Conservation (phyloP, 768 basidiomycete species). For the Trametes cubensis region DNA sequence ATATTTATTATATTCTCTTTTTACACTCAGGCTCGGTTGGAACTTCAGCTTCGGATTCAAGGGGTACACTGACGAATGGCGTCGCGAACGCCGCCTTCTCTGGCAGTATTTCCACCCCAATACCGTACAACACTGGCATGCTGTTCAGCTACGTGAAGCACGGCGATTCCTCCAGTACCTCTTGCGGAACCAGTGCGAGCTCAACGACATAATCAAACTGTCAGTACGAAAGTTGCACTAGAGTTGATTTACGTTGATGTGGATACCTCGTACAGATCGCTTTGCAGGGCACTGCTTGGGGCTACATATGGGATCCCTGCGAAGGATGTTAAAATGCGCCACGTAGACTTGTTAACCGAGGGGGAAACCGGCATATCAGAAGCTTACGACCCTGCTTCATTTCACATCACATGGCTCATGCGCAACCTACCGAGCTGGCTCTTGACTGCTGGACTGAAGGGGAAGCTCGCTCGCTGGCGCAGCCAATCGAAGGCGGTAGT, state of each 20-base stretch:
- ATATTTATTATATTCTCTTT: neutral
- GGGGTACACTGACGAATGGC: slow-evolving; percentile 9
- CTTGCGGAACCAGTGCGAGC: neutral
- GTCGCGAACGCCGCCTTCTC: slow-evolving; percentile 11
- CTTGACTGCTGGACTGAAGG: slow-evolving; percentile 64
- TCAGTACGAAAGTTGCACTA: neutral
- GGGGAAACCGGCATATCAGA: neutral
- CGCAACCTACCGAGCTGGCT: slow-evolving; percentile 60
- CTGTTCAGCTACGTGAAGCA: neutral
- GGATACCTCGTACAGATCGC: no score
- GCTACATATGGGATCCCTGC: neutral
- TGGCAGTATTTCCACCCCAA: slow-evolving; percentile 2
- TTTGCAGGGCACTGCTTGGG: slow-evolving; percentile 28
- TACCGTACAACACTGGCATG: neutral
- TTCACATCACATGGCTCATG: neutral
- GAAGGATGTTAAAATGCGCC: neutral
- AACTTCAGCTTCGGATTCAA: slow-evolving; percentile 3
- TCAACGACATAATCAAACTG: neutral
- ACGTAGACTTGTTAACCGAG: neutral
- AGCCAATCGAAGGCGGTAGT: slow-evolving; percentile 59
- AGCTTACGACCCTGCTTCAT: neutral
- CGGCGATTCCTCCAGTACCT: neutral
- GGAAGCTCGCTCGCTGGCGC: slow-evolving; percentile 59
- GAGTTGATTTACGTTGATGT: no score
- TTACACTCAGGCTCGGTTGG: slow-evolving; percentile 11